Percentiles rank a stretch among this genome's conserved stretches.
phyloP scores from a whole-genome alignment of 2,329 filamentous ascomycete species.

The Calonectria pseudoturangicola region DNA sequence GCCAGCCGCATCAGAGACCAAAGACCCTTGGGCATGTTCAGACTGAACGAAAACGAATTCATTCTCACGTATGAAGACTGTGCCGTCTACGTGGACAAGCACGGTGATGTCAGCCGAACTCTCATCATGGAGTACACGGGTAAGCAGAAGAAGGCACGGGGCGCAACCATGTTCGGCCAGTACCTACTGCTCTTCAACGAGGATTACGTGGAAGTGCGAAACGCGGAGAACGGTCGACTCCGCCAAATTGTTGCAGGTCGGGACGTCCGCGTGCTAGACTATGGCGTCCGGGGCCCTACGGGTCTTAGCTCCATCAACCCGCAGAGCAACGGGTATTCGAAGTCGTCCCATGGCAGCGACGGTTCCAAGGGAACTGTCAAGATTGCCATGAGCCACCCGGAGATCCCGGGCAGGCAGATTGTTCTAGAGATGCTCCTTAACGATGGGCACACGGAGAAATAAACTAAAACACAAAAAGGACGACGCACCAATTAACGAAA shows the following conservation, averaged over 20 bases:
- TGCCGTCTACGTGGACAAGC: conserved; percentile 98
- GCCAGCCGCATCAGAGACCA: conserved; percentile 88
- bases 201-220: conserved; percentile 97
- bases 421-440: conserved; percentile 95
- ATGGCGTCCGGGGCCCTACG: conserved; percentile 80
- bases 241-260: conserved; percentile 95
- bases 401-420: conserved; percentile 88
- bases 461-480: conserved; percentile 21
- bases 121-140: conserved; percentile 99
- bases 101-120: conserved; percentile 93
- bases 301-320: conserved; percentile 65
- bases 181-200: conserved; percentile 96
- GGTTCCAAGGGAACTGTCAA: conserved; percentile 87
- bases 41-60: conserved; percentile 93
- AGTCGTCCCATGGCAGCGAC: conserved; percentile 61
- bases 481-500: conserved; percentile 22
- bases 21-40: conserved; percentile 95
- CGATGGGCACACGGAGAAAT: conserved; percentile 80
- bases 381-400: conserved; percentile 95
- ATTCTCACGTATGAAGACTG: conserved; percentile 96
- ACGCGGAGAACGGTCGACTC: conserved; percentile 94
- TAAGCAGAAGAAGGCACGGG: conserved; percentile 84
- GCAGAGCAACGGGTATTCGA: conserved; percentile 61
- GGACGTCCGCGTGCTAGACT: conserved; percentile 93
- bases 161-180: conserved; percentile 91